Percentiles rank a stretch among this genome's conserved stretches.
These are phyloP conservation scores for Pestalotiopsis fici DNA, from an alignment of 2,329 filamentous ascomycete species.

Conservation along the genomic window DNA sequence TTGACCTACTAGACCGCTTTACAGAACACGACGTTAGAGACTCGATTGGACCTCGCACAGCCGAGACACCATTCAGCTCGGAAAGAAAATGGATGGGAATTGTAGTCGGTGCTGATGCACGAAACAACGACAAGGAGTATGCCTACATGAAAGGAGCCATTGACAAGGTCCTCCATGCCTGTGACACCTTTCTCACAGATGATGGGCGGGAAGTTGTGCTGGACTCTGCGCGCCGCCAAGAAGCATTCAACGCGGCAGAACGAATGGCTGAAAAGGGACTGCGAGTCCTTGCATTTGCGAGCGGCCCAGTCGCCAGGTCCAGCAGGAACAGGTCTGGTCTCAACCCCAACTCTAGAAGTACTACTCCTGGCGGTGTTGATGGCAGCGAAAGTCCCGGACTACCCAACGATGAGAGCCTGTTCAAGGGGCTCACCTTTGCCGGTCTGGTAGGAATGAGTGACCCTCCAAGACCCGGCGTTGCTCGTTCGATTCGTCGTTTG, in stretches of 20 bases:
- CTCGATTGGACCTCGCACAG: slow-evolving; percentile 76
- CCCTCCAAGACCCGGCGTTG: slow-evolving; percentile 87
- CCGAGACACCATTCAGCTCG: slow-evolving; percentile 93
- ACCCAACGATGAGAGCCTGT: slow-evolving; percentile 67
- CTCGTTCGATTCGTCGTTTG: slow-evolving; percentile 82
- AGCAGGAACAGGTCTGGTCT: slow-evolving; percentile 39
- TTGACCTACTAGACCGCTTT: slow-evolving; percentile 89
- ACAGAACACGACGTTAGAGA: slow-evolving; percentile 90
- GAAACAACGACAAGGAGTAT: slow-evolving; percentile 68
- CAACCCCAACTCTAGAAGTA: slow-evolving; percentile 45
- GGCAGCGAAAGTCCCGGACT: slow-evolving; percentile 37
- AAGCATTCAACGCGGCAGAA: slow-evolving; percentile 79
- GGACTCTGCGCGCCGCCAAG: slow-evolving; percentile 72
- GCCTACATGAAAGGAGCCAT: slow-evolving; percentile 96
- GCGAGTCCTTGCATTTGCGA: slow-evolving; percentile 90
- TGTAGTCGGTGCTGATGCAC: slow-evolving; percentile 66
- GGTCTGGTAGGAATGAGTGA: slow-evolving; percentile 97
- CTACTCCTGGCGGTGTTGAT: slow-evolving; percentile 47
- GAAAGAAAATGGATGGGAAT: slow-evolving; percentile 99
- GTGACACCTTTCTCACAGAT: slow-evolving; percentile 85
- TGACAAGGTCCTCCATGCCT: slow-evolving; percentile 82
- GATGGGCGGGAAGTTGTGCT: slow-evolving; percentile 86
- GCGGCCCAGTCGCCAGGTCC: slow-evolving; percentile 64
- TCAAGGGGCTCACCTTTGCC: slow-evolving; percentile 83
- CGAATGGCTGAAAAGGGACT: slow-evolving; percentile 87